Percentiles rank a stretch among this genome's conserved stretches.
Evolutionary conservation across 1,284 basidiomycete species (phyloP).

Genomic region (Tilletia walkeri): DNA sequence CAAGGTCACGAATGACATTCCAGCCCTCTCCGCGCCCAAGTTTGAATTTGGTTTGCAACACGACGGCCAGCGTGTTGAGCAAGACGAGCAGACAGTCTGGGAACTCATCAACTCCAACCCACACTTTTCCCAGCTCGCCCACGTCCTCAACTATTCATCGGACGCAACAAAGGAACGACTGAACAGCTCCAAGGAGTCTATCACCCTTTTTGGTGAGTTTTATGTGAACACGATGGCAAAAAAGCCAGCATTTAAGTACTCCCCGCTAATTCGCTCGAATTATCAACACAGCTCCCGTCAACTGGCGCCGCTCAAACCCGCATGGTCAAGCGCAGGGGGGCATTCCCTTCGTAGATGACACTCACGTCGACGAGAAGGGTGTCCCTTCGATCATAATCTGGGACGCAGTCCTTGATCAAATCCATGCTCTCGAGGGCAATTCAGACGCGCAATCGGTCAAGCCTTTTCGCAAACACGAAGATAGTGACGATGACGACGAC

Average conservation of each 20-base stretch:
- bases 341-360: conserved; percentile 22
- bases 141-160: conserved; percentile 43
- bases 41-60: no score
- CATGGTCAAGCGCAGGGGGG: not conserved
- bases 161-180: conserved; percentile 40
- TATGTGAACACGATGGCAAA: not conserved
- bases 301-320: conserved; percentile 38
- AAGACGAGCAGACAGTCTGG: not conserved
- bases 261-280: not conserved
- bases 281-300: conserved; percentile 32
- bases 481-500: conserved; percentile 46
- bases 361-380: conserved; percentile 18
- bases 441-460: conserved; percentile 16
- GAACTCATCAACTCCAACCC: not conserved
- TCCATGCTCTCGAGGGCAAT: conserved; percentile 29
- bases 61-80: not conserved
- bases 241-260: no score
- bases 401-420: conserved; percentile 29
- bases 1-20: no score
- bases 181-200: conserved; percentile 27
- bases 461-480: not conserved
- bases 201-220: conserved; percentile 34
- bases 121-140: conserved; percentile 25
- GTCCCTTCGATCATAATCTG: conserved; percentile 19
- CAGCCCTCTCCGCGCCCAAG: no score